phyloP scores from a whole-genome alignment of 1,139 yeast genomes.

The Pichia sp. region DNA sequence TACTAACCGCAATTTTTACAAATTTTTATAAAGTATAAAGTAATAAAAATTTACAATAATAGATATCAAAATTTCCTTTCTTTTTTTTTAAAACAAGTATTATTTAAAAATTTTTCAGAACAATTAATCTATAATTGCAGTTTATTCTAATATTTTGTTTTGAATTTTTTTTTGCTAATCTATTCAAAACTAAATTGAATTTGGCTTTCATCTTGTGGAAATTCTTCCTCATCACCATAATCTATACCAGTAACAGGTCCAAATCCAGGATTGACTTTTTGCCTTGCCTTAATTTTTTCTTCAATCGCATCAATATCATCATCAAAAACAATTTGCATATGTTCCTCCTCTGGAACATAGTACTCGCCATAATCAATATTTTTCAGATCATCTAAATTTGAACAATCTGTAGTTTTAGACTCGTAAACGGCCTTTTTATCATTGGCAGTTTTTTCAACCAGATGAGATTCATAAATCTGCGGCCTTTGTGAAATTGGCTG shows the following conservation, averaged over 20 bases:
- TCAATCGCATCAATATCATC: conserved; percentile 19
- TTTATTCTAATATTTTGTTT: no score
- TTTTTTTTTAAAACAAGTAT: no score
- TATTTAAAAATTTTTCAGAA: no score
- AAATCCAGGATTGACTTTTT: conserved; percentile 13
- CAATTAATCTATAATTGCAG: no score
- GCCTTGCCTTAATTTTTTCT: conserved; percentile 9
- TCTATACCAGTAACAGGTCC: conserved; percentile 18
- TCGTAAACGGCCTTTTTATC: background rate
- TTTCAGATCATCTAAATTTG: background rate
- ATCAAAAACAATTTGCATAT: conserved; percentile 28
- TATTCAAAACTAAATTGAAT: conserved; percentile 25
- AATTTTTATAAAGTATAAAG: background rate
- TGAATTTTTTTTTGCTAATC: no score
- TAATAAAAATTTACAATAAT: no score
- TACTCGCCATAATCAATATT: conserved; percentile 21
- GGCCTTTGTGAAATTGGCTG: conserved; percentile 6
- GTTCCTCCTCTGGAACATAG: conserved; percentile 23
- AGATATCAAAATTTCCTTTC: no score
- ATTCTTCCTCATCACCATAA: conserved; percentile 29
- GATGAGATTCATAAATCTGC: no score
- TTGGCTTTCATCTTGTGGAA: conserved; percentile 27
- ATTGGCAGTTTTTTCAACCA: background rate
- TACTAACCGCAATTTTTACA: background rate
- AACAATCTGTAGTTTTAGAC: no score